Evolutionary conservation across 768 basidiomycete genomes (phyloP).

Genomic region (Russula griseocarnosa): DNA sequence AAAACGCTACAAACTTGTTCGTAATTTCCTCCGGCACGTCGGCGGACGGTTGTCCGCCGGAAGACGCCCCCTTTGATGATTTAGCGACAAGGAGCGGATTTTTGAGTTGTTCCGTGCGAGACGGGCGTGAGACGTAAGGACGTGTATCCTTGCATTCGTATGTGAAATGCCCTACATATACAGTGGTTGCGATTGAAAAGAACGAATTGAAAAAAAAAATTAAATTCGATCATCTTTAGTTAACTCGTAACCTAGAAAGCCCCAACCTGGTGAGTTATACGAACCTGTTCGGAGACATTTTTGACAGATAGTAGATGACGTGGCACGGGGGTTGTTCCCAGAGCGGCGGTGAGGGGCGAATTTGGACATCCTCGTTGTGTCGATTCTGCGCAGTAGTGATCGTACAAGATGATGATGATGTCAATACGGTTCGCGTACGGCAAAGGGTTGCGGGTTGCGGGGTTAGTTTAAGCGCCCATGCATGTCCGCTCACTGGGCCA

Average conservation of each 20-base stretch:
- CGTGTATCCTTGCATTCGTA: conserved; percentile 82
- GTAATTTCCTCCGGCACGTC: conserved; percentile 92
- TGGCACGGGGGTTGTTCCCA: conserved; percentile 58
- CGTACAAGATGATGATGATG: no score
- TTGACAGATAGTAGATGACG: conserved; percentile 69
- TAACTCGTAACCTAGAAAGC: no score
- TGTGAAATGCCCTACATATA: conserved; percentile 88
- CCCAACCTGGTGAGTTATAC: conserved; percentile 12
- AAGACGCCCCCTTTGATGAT: conserved; percentile 51
- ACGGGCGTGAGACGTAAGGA: conserved; percentile 86
- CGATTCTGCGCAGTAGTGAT: not conserved
- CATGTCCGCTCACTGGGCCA: no score
- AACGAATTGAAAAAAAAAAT: no score
- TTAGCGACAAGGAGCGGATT: conserved; percentile 67
- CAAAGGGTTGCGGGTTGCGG: no score
- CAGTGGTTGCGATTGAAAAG: no score
- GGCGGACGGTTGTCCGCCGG: conserved; percentile 67
- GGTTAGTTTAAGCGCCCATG: no score
- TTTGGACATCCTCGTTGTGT: conserved; percentile 55
- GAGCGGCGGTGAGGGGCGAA: conserved; percentile 70
- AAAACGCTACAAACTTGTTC: conserved; percentile 51
- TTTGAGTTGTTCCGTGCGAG: conserved; percentile 80
- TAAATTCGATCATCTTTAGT: no score
- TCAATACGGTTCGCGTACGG: not conserved
- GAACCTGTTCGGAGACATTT: conserved; percentile 71